Evolutionary conservation across 1,284 basidiomycete genomes (phyloP).

Genomic region (Puccinia polysora): DNA sequence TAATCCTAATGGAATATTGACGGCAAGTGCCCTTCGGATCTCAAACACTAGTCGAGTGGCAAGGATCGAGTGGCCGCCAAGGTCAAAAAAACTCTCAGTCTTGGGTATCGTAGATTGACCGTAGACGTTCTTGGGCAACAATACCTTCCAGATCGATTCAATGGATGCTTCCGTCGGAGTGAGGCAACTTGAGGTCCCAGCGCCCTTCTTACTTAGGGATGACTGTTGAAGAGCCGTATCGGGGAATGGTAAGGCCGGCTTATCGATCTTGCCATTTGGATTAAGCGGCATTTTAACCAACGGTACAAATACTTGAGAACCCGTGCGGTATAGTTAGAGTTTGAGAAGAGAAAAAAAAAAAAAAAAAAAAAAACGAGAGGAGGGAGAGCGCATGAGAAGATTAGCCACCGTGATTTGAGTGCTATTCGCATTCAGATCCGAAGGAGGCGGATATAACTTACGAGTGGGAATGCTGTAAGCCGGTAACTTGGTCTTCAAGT

Average conservation of each 20-base stretch:
- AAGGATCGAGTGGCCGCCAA: slow-evolving; percentile 96
- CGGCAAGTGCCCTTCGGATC: slow-evolving; percentile 84
- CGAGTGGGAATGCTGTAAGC: slow-evolving; percentile 83
- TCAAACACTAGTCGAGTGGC: slow-evolving; percentile 96
- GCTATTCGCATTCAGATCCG: slow-evolving; percentile 12
- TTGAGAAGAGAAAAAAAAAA: neutral
- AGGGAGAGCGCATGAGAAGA: slow-evolving; percentile 26
- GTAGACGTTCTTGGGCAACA: slow-evolving; percentile 73
- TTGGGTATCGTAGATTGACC: slow-evolving; percentile 64
- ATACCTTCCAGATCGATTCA: slow-evolving; percentile 72
- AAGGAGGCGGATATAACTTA: slow-evolving; percentile 56
- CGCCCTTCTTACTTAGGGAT: slow-evolving; percentile 49
- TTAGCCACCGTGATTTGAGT: slow-evolving; percentile 29
- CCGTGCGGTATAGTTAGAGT: too few species aligned
- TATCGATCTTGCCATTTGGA: slow-evolving; percentile 99
- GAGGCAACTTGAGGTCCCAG: slow-evolving; percentile 53
- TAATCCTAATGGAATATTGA: slow-evolving; percentile 85
- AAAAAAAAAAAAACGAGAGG: neutral
- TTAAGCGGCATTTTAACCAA: slow-evolving; percentile 93
- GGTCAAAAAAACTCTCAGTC: slow-evolving; percentile 96
- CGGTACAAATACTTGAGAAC: slow-evolving; percentile 81
- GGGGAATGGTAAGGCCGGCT: slow-evolving; percentile 96
- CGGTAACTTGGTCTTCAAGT: slow-evolving; percentile 95
- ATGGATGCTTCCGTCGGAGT: slow-evolving; percentile 75
- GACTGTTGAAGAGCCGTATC: slow-evolving; percentile 76